A percentile compares a stretch with the other conserved stretches of the same genome.
phyloP scores from a whole-genome alignment of 257 asterid species.

The Fraxinus excelsior region DNA sequence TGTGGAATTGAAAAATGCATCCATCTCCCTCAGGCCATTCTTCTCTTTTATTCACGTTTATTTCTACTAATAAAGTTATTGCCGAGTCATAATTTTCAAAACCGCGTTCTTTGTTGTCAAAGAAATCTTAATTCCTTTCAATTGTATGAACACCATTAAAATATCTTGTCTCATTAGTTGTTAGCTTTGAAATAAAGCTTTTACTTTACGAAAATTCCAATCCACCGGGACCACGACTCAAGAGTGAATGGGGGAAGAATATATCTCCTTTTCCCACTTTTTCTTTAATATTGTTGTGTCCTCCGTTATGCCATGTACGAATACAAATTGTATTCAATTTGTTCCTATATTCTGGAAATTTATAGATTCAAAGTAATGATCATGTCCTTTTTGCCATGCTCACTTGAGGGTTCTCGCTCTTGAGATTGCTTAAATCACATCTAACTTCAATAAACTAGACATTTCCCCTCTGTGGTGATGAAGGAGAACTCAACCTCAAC shows the following conservation, averaged over 20 bases:
- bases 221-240: constrained; percentile 8
- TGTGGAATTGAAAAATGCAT: no score
- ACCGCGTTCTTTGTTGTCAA: constrained; percentile 28
- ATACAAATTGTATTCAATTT: neutral
- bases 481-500: no score
- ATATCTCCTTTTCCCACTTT: neutral
- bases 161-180: constrained; percentile 19
- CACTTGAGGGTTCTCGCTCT: no score
- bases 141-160: constrained; percentile 23
- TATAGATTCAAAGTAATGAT: no score
- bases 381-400: no score
- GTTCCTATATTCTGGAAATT: no score
- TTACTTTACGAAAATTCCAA: constrained; percentile 25
- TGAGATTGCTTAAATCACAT: neutral
- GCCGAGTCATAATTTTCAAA: constrained; percentile 30
- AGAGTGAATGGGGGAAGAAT: neutral
- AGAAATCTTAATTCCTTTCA: neutral
- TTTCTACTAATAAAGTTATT: neutral
- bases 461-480: no score
- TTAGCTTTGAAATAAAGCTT: constrained; percentile 19
- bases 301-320: neutral
- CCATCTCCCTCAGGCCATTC: neutral
- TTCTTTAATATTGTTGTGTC: neutral
- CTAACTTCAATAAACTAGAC: no score
- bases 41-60: neutral